A percentile compares a stretch with the other conserved stretches of the same genome.
Evolutionary conservation across 139 green algal species (phyloP).

Genomic region (Microglena sp.): DNA sequence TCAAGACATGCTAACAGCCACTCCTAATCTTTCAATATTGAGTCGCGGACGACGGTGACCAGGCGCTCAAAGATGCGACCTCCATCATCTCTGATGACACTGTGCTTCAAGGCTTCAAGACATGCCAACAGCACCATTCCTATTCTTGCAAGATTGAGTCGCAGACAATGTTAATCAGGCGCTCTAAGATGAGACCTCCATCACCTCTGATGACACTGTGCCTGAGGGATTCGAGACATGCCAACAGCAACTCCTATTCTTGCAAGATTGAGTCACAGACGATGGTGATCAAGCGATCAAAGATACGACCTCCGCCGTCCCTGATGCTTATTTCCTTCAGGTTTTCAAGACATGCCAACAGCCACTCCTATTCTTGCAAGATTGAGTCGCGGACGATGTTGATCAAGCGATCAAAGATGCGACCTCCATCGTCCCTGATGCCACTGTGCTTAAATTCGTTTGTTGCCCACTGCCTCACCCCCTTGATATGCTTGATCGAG

Average conservation of each 20-base stretch:
- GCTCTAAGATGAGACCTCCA: slow-evolving; percentile 59
- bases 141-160: slow-evolving; percentile 49
- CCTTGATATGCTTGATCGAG: slow-evolving; percentile 28
- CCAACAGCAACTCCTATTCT: no score
- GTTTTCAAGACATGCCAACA: no score
- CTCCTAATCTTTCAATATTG: slow-evolving; percentile 44
- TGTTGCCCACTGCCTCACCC: slow-evolving; percentile 65
- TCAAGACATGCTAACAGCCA: no score
- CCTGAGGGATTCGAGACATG: no score
- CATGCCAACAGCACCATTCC: no score
- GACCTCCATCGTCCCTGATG: slow-evolving; percentile 64
- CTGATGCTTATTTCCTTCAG: slow-evolving; percentile 73
- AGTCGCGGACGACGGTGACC: slow-evolving; percentile 57
- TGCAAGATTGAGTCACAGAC: slow-evolving; percentile 47
- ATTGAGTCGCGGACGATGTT: slow-evolving; percentile 53
- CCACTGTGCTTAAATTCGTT: slow-evolving; percentile 83
- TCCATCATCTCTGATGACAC: slow-evolving; percentile 69
- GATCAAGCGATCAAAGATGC: slow-evolving; percentile 69
- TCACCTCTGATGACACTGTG: slow-evolving; percentile 76
- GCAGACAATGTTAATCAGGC: slow-evolving; percentile 60
- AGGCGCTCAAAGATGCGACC: slow-evolving; percentile 61
- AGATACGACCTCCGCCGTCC: slow-evolving; percentile 59
- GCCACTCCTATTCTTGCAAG: slow-evolving; percentile 46
- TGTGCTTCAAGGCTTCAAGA: no score
- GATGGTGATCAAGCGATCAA: slow-evolving; percentile 71